A percentile compares a stretch with the other conserved stretches of the same genome.
These are phyloP conservation scores for Setaria italica DNA, from an alignment of 202 grass and related monocot genomes.

Conservation along the genomic window DNA sequence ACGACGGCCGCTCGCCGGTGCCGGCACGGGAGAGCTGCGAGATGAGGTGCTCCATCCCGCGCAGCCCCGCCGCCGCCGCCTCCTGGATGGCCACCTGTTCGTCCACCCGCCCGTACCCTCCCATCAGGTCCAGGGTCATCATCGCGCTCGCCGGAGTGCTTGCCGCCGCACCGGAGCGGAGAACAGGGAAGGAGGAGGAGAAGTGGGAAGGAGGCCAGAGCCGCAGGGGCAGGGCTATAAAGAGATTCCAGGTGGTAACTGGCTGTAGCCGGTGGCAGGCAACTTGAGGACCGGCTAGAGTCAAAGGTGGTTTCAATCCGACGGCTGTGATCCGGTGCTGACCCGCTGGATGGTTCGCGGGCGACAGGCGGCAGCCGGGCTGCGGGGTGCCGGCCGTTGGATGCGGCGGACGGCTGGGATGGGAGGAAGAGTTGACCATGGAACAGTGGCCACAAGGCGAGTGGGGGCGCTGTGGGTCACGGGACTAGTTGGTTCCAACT, in stretches of 20 bases:
- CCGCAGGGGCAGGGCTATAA: constrained; percentile 16
- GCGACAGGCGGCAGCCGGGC: neutral
- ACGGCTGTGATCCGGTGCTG: neutral
- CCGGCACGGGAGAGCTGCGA: constrained; percentile 49
- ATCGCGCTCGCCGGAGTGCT: neutral
- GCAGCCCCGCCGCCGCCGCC: constrained; percentile 55
- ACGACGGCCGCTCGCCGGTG: constrained; percentile 25
- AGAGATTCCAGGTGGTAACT: neutral
- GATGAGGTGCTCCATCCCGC: constrained; percentile 68
- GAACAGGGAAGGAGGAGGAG: neutral
- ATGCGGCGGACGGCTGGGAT: constrained; percentile 32
- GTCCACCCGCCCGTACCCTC: constrained; percentile 52
- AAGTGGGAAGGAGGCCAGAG: neutral
- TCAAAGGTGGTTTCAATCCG: neutral
- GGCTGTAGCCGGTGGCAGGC: neutral
- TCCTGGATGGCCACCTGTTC: constrained; percentile 74
- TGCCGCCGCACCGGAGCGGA: neutral
- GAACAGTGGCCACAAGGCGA: neutral
- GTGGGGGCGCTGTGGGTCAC: constrained; percentile 3
- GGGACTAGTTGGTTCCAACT: constrained; percentile 4
- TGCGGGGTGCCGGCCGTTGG: neutral
- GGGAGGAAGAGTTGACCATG: constrained; percentile 39
- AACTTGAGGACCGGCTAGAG: neutral
- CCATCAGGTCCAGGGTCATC: constrained; percentile 62
- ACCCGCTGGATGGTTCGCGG: rapidly evolving